phyloP scores from a whole-genome alignment of 1,284 basidiomycete genomes.

The Coniferiporia weirii region DNA sequence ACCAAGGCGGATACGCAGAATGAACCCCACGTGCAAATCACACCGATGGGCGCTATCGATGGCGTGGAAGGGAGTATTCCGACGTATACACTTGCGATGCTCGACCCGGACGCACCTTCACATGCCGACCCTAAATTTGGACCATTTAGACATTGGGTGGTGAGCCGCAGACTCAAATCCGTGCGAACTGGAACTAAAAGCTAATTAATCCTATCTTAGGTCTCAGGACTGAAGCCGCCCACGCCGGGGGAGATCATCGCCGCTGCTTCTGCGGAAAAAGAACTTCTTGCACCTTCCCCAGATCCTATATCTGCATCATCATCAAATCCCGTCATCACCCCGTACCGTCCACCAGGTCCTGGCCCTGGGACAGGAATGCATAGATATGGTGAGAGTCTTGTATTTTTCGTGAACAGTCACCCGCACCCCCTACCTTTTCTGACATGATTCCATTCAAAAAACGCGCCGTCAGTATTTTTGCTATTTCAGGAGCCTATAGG shows the following conservation, averaged over 20 bases:
- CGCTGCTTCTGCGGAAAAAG: slow-evolving; percentile 8
- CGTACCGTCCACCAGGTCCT: slow-evolving; percentile 56
- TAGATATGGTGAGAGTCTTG: slow-evolving; percentile 44
- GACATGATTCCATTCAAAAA: background rate
- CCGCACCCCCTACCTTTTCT: slow-evolving; percentile 1
- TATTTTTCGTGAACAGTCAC: background rate
- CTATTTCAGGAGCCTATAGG: slow-evolving; percentile 53
- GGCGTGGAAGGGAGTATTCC: slow-evolving; percentile 26
- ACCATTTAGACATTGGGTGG: slow-evolving; percentile 64
- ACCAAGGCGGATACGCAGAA: slow-evolving; percentile 41
- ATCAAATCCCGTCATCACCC: slow-evolving; percentile 44
- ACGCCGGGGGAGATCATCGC: slow-evolving; percentile 20
- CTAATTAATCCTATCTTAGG: slow-evolving; percentile 28
- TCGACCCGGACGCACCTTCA: slow-evolving; percentile 66
- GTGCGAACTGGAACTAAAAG: background rate
- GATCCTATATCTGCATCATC: slow-evolving; percentile 34
- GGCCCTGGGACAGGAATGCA: slow-evolving; percentile 51
- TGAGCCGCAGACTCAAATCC: slow-evolving; percentile 31
- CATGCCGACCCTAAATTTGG: slow-evolving; percentile 47
- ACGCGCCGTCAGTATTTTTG: slow-evolving; percentile 43
- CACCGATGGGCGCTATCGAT: slow-evolving; percentile 36
- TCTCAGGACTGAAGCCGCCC: slow-evolving; percentile 51
- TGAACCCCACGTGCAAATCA: slow-evolving; percentile 48
- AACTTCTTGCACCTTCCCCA: background rate
- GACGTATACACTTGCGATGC: slow-evolving; percentile 57